Evolutionary conservation across 1,284 basidiomycete genomes (phyloP), one percentile per base, ranked within the genome.

Genomic region (Ganoderma leucocontextum): DNA sequence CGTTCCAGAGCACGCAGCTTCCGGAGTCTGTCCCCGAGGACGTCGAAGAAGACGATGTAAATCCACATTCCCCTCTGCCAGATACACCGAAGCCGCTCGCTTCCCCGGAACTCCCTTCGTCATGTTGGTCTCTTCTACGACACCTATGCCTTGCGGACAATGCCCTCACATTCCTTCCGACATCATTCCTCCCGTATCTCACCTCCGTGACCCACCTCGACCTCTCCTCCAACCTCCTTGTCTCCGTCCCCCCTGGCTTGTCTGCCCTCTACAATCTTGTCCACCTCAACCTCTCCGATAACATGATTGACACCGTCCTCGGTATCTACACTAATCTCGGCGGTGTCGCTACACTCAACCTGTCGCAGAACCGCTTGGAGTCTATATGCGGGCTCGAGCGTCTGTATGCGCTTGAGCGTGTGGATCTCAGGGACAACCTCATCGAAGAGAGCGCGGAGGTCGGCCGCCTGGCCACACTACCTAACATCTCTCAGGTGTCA

Each of bases 251-350:
- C 0, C 82, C 91, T 3, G 90, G 92, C 15, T 86, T 99, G 22
- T 87, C 90, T 6, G 78, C 84, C 0, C 87, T 98, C 9, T 89
- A 91, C 75, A 92, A 90, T 70, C 92, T 99, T 60, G 81, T 88
- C 57, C 94, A 92, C 39, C 91, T 99, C 75, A 97, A 98, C 80
- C 87, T 99, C 22, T 87, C 93, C 19, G 93, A 96, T 80, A 99
- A 99, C 83, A 93, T 99, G 88, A 96, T 99, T 73, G 96, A 97
- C 75, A 97, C 96, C 7, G 93, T 98, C 19, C 87, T 97, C 4
- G 95, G 94, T 36, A 96, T 97, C 62, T 93, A 95, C 76, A 87
- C 87, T 42, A 87, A 90, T 67, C 86, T 97, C n/a, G 94, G 94
- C 2, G 90, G 92, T 70, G 85, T 97, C 49, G 83, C 91, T 25